These are phyloP conservation scores for Colletotrichum tofieldiae DNA, from an alignment of 2,329 filamentous ascomycete genomes.

Conservation along the genomic window DNA sequence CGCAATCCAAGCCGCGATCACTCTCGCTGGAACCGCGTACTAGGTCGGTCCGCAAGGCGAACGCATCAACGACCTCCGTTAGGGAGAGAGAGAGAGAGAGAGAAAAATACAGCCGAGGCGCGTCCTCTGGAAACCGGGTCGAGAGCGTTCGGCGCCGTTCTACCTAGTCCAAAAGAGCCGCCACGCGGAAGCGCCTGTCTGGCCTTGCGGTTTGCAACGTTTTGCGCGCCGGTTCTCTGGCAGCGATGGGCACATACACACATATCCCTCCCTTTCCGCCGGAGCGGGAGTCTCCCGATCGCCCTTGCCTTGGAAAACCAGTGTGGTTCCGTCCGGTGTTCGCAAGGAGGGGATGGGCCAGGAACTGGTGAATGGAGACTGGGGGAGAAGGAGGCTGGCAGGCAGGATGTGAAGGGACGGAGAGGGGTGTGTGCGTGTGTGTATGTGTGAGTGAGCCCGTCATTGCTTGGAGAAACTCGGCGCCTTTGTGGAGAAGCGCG, in stretches of 20 bases:
- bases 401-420: no score
- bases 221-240: no score
- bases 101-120: not conserved
- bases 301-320: not conserved
- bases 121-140: not conserved
- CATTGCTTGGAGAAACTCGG: conserved; percentile 15
- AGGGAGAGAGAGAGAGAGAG: no score
- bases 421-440: not conserved
- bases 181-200: not conserved
- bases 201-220: not conserved
- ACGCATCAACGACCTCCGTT: not conserved
- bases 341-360: not conserved
- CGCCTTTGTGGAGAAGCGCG: conserved; percentile 35
- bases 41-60: not conserved
- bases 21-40: conserved; percentile 19
- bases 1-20: conserved; percentile 2
- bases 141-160: not conserved
- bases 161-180: not conserved
- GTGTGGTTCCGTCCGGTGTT: conserved; percentile 20
- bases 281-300: not conserved
- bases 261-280: not conserved
- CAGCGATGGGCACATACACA: not conserved
- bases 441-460: not conserved
- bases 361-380: not conserved
- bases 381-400: not conserved